A percentile compares a stretch with the other conserved stretches of the same genome.
Evolutionary conservation across 2,329 filamentous ascomycete genomes (phyloP).

Genomic region (Penicillium brevicompactum): DNA sequence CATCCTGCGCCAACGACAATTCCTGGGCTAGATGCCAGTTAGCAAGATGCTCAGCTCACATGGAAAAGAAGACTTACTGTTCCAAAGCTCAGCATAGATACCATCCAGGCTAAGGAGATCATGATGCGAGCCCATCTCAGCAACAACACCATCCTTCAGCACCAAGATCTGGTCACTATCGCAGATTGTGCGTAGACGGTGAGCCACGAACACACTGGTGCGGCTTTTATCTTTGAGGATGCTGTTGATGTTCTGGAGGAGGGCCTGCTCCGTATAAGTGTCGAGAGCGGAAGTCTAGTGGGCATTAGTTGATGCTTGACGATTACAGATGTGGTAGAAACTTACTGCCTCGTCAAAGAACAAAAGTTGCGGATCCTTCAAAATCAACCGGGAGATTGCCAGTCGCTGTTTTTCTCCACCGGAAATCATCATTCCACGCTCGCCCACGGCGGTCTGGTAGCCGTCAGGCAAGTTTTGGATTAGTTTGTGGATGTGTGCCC

Average conservation of each 20-base stretch:
- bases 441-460: slow-evolving; percentile 87
- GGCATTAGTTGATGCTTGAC: background rate
- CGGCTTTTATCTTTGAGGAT: slow-evolving; percentile 84
- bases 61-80: slow-evolving; percentile 60
- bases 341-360: slow-evolving; percentile 89
- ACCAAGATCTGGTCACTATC: slow-evolving; percentile 94
- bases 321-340: slow-evolving; percentile 13
- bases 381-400: slow-evolving; percentile 77
- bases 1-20: slow-evolving; percentile 50
- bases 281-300: slow-evolving; percentile 77
- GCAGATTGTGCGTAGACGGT: slow-evolving; percentile 88
- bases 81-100: slow-evolving; percentile 89
- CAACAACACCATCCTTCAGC: slow-evolving; percentile 78
- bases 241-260: slow-evolving; percentile 89
- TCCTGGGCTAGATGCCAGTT: slow-evolving; percentile 58
- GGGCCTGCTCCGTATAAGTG: slow-evolving; percentile 87
- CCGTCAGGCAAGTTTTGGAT: slow-evolving; percentile 80
- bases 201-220: slow-evolving; percentile 94
- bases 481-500: slow-evolving; percentile 83
- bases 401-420: slow-evolving; percentile 92
- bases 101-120: slow-evolving; percentile 72
- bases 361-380: slow-evolving; percentile 85
- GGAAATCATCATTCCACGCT: slow-evolving; percentile 95
- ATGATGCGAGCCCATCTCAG: slow-evolving; percentile 84
- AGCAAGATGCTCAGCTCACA: background rate